These are phyloP conservation scores for Calocybe cyanea DNA, from an alignment of 768 basidiomycete species.

Conservation along the genomic window DNA sequence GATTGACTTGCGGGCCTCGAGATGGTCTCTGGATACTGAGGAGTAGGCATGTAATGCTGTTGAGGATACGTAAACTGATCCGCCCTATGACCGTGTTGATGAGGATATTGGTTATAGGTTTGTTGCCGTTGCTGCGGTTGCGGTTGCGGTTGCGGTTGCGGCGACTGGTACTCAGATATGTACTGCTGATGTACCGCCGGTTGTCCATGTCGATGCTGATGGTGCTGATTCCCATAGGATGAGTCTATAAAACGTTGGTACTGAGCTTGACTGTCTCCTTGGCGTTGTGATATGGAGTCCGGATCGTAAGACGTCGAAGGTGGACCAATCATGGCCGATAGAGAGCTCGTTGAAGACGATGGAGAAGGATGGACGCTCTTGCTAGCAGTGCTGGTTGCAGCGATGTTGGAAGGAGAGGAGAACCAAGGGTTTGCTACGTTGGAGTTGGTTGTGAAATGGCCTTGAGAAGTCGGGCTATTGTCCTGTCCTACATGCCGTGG, in stretches of 20 bases:
- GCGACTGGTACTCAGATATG: conserved; percentile 8
- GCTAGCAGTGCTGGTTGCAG: conserved; percentile 16
- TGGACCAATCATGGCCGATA: conserved; percentile 49
- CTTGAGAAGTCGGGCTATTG: conserved; percentile 4
- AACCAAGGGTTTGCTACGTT: conserved; percentile 12
- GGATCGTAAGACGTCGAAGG: conserved; percentile 53
- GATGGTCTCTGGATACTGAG: conserved; percentile 21
- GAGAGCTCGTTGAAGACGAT: conserved; percentile 19
- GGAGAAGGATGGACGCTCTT: conserved; percentile 9
- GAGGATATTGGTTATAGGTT: conserved; percentile 16
- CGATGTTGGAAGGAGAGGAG: conserved; percentile 9
- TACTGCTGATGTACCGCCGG: conserved; percentile 23
- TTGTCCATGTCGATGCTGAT: conserved; percentile 19
- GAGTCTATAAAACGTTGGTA: conserved; percentile 41
- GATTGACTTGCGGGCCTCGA: conserved; percentile 20
- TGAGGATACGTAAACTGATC: conserved; percentile 25
- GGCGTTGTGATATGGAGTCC: conserved; percentile 27
- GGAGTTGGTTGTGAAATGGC: conserved; percentile 5
- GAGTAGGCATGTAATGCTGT: conserved; percentile 22
- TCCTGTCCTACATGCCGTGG: conserved; percentile 11
- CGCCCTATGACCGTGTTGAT: conserved; percentile 17
- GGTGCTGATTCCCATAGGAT: conserved; percentile 23
- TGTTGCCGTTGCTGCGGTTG: conserved; percentile 17
- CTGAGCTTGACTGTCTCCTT: conserved; percentile 24
- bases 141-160: no score